Evolutionary conservation across 2,329 filamentous ascomycete species (phyloP), one percentile per base, ranked within the genome.

Genomic region (Botrytis tulipae): DNA sequence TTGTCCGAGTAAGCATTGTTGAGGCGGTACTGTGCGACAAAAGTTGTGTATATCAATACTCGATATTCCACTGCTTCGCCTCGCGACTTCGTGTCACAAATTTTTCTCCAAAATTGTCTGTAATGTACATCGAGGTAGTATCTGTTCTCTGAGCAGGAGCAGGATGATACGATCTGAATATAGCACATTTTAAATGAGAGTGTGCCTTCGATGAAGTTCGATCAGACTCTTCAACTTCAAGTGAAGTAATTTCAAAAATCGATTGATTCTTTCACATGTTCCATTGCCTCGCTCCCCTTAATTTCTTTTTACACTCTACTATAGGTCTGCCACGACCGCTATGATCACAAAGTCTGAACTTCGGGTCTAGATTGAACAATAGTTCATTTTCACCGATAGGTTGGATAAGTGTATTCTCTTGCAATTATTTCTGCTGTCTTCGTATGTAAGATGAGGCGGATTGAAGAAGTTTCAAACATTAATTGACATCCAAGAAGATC

Each of bases 381-480:
- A 46, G 40, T 46, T 51, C 51, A 35, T 32, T 16, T 67, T 48
- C 48, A 68, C 70, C 70, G 62, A 68, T 32, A 72, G 48, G 37
- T 35, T 48, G 37, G 29, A 37, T 22, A 29, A 16, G 18, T 68
- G 48, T 42, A 16, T 44, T 40, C 40, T 48, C 46, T 60, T 22
- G 40, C 62, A 60, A 22, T 68, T 40, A 12, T 60, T 46, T 37
- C 18, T 32, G 35, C 59, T 25, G 8, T 48, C 35, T 29, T 59
- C 70, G 48, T 67, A 69, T 72, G 62, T 72, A 48, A 72, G 40
- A 69, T 72, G 71, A 72, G n/a, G 35, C 42, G 48, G 60, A 42
- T 54, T 25, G 69, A 29, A 32, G 20, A 61, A 59, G 63, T 72
- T 60, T 72, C 71, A 60, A 59, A 6, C 40, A 32, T 72, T 29